These are phyloP conservation scores for Pholiota molesta DNA, from an alignment of 768 basidiomycete genomes.

Conservation along the genomic window DNA sequence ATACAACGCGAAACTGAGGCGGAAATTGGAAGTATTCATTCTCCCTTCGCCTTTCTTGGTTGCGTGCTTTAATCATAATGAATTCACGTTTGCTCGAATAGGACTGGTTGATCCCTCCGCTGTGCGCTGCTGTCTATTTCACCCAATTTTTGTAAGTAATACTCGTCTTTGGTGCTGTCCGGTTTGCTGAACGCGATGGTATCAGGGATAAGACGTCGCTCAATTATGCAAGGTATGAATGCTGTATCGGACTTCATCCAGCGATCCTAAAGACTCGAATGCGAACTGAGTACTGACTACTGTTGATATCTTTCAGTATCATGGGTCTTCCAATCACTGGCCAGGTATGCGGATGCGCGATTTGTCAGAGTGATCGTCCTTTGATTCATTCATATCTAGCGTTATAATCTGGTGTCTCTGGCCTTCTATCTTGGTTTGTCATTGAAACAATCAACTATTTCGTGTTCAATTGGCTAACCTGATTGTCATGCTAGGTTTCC, in stretches of 20 bases:
- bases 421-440: constrained; percentile 61
- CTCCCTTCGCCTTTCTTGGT: background rate
- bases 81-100: constrained; percentile 3
- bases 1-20: constrained; percentile 55
- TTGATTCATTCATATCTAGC: constrained; percentile 30
- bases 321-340: constrained; percentile 70
- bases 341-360: constrained; percentile 38
- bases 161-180: background rate
- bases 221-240: constrained; percentile 63
- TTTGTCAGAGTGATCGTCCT: constrained; percentile 1
- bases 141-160: constrained; percentile 60
- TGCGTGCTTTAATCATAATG: background rate
- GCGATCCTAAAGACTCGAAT: background rate
- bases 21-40: constrained; percentile 49
- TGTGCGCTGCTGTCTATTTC: constrained; percentile 62
- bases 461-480: background rate
- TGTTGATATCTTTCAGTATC: constrained; percentile 38
- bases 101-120: constrained; percentile 29
- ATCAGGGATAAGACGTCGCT: constrained; percentile 68
- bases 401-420: constrained; percentile 65
- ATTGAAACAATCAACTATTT: constrained; percentile 1
- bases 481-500: constrained; percentile 41
- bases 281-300: background rate
- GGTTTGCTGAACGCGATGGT: background rate
- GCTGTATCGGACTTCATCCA: background rate